Percentiles rank a stretch among this genome's conserved stretches.
phyloP scores from a whole-genome alignment of 1,139 yeast genomes.

The Hyphopichia wangnamkhiaoensis region DNA sequence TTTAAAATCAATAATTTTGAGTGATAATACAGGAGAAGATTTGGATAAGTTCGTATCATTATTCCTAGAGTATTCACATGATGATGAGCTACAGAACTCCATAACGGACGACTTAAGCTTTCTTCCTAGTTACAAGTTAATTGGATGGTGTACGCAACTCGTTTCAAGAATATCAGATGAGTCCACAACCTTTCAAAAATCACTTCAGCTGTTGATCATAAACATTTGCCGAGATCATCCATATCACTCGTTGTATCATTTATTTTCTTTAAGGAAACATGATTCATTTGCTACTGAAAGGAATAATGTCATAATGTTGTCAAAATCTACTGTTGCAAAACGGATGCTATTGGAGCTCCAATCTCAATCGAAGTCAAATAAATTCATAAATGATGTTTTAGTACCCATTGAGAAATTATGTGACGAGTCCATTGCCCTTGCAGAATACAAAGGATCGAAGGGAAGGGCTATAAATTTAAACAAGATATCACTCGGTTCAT shows the following conservation, averaged over 20 bases:
- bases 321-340: constrained; percentile 55
- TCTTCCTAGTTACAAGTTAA: constrained; percentile 61
- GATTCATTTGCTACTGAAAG: constrained; percentile 30
- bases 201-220: constrained; percentile 51
- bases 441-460: constrained; percentile 45
- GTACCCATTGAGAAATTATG: constrained; percentile 51
- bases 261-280: constrained; percentile 58
- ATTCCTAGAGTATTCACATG: constrained; percentile 71
- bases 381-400: constrained; percentile 17
- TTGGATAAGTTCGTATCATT: constrained; percentile 78
- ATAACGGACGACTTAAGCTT: constrained; percentile 31
- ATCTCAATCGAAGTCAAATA: neutral
- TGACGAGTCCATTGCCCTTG: constrained; percentile 50
- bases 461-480: constrained; percentile 37
- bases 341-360: constrained; percentile 40
- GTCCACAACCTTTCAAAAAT: constrained; percentile 51
- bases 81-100: constrained; percentile 37
- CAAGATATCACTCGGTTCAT: constrained; percentile 43
- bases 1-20: constrained; percentile 51
- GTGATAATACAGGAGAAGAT: constrained; percentile 54
- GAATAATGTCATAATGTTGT: constrained; percentile 34
- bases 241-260: constrained; percentile 69
- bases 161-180: constrained; percentile 67
- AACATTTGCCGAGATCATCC: constrained; percentile 67
- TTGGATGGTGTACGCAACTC: constrained; percentile 84